Evolutionary conservation across 805 yeast species (phyloP).

Genomic region (Kuraishia molischiana): DNA sequence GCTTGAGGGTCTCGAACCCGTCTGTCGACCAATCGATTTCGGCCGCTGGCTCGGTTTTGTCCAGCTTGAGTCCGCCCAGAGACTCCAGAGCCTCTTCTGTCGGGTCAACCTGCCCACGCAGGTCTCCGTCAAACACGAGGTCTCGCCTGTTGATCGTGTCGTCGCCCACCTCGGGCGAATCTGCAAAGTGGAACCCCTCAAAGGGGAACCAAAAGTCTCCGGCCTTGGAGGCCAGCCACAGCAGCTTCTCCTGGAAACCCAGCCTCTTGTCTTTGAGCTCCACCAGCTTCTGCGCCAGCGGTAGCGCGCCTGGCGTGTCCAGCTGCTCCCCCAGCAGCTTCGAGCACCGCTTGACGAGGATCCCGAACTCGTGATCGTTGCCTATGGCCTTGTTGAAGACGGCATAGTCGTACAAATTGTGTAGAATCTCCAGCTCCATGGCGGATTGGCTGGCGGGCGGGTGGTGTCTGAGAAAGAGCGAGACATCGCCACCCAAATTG

Average conservation of each 20-base stretch:
- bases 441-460: neutral
- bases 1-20: neutral
- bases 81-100: slow-evolving; percentile 1
- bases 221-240: slow-evolving; percentile 13
- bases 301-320: neutral
- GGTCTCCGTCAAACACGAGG: neutral
- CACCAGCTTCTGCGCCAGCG: neutral
- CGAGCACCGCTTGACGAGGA: neutral
- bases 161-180: slow-evolving; percentile 6
- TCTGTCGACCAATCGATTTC: neutral
- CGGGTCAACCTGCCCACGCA: slow-evolving; percentile 2
- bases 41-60: neutral
- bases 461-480: too few relatives aligned
- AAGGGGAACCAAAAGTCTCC: neutral
- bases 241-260: slow-evolving; percentile 9
- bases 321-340: neutral
- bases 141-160: slow-evolving; percentile 1
- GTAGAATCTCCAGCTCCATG: neutral
- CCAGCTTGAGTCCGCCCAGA: neutral
- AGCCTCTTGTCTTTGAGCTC: neutral
- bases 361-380: neutral
- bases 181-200: slow-evolving; percentile 2
- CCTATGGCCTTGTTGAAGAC: neutral
- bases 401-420: neutral
- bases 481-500: too few relatives aligned